Base-by-base conservation (phyloP, 202 grass and related monocot species). In the Zoysia matrella region DNA sequence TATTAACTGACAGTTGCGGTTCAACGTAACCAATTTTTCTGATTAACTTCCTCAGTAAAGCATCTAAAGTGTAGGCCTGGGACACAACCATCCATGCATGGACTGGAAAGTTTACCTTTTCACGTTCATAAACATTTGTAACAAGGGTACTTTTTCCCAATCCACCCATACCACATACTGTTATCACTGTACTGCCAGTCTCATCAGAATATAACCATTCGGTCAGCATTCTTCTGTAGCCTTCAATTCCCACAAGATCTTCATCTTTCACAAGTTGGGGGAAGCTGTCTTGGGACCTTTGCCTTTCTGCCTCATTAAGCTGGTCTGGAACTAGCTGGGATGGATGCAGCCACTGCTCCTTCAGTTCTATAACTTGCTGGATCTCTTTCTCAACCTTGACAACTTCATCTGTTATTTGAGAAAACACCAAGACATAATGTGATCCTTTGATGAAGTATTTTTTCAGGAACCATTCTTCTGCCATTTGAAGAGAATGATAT, bases 121-220 rank as follows among this genome's bases (percentile, higher is more conserved):
- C 73, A 3, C 39, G 65, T 0, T 83, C 82, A 47, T 75, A 92
- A 41, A 89, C 79, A 80, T 81, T 78, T 22, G 62, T 75, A 13
- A 82, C 87, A 9, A 92, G 65, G 2, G 87, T 89, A 6, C 84
- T 82, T 87, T 92, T 92, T 9, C 90, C 90, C 11, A 92, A 14
- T 5, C 90, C 86, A 41, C 90, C 90, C 90, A 87, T 89, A 18
- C 90, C 86, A 44, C 60, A 89, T 8, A 92, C 58, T n/a, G 86
- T 61, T 53, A 92, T 89, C 6, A 89, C 36, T 4, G n/a, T 40
- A 47, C 61, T 41, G 1, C 55, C 47, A 8, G 4, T 22, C 36
- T 80, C 56, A 12, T 84, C 7, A 6, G 62, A 69, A 2, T 60
- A 71, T 6, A 92, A 3, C 71, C 57, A 89, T 14, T 15, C 47